phyloP scores from a whole-genome alignment of 768 basidiomycete genomes.

The Epithele typhae region DNA sequence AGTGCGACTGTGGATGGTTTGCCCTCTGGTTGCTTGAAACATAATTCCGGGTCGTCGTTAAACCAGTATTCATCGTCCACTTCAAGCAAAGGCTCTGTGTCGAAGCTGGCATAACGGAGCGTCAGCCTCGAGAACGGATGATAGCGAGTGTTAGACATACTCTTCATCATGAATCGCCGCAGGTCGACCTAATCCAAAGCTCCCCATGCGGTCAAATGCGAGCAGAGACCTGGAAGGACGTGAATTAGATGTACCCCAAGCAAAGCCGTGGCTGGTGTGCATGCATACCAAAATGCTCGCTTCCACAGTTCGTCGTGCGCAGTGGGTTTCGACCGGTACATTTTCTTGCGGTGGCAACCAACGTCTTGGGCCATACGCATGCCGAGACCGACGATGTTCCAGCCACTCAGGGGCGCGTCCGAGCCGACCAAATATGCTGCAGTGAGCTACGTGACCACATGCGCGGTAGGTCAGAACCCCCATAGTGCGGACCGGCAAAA shows the following conservation, averaged over 20 bases:
- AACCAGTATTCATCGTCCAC: conserved; percentile 73
- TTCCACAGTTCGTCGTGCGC: conserved; percentile 72
- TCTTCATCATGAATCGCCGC: conserved; percentile 69
- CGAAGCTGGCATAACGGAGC: conserved; percentile 39
- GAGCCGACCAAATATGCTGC: conserved; percentile 6
- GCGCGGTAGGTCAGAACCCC: background rate
- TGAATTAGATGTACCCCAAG: background rate
- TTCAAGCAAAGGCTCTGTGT: conserved; percentile 56
- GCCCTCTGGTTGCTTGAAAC: conserved; percentile 60
- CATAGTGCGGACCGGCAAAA: background rate
- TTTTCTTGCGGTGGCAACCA: conserved; percentile 67
- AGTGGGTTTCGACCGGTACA: conserved; percentile 43
- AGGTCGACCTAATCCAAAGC: conserved; percentile 58
- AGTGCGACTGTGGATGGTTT: conserved; percentile 51
- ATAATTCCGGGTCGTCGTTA: conserved; percentile 38
- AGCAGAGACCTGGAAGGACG: conserved; percentile 7
- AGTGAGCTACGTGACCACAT: conserved; percentile 3
- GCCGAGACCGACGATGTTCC: conserved; percentile 38
- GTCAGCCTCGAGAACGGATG: background rate
- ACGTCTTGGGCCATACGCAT: conserved; percentile 54
- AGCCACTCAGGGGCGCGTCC: conserved; percentile 4
- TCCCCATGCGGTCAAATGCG: conserved; percentile 28
- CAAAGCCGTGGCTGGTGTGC: background rate
- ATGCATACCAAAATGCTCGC: conserved; percentile 66
- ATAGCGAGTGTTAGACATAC: conserved; percentile 24